Percentiles rank a stretch among this genome's conserved stretches.
phyloP scores from a whole-genome alignment of 192 early-diverging fungal genomes.

The Phlyctochytrium bullatum region DNA sequence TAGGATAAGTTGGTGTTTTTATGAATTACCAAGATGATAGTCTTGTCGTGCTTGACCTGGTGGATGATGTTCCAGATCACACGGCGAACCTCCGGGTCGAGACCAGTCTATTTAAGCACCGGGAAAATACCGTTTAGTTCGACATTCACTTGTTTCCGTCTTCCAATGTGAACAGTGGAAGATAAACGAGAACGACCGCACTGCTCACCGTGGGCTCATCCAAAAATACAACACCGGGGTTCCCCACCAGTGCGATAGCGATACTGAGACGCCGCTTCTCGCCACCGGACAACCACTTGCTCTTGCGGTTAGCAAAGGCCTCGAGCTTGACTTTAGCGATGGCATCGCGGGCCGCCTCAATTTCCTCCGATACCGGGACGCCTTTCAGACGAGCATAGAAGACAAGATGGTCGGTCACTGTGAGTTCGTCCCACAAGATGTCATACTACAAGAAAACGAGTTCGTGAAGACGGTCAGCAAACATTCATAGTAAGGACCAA shows the following conservation, averaged over 20 bases:
- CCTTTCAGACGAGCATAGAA: conserved; percentile 75
- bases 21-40: conserved; percentile 51
- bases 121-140: not conserved
- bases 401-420: conserved; percentile 64
- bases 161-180: conserved; percentile 8
- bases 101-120: conserved; percentile 51
- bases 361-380: conserved; percentile 43
- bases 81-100: conserved; percentile 71
- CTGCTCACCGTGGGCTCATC: conserved; percentile 68
- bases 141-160: not conserved
- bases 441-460: conserved; percentile 32
- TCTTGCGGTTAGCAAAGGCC: conserved; percentile 51
- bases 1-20: no score
- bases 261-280: conserved; percentile 74
- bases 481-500: not conserved
- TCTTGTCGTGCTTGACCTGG: conserved; percentile 53
- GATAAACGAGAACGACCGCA: not conserved
- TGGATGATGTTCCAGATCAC: conserved; percentile 72
- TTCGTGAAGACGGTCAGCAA: not conserved
- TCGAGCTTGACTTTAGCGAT: conserved; percentile 54
- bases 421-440: conserved; percentile 73
- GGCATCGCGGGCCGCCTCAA: conserved; percentile 38
- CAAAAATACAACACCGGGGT: conserved; percentile 68
- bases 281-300: conserved; percentile 68
- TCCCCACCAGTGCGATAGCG: conserved; percentile 70